Evolutionary conservation across 192 early-diverging fungal species (phyloP), one percentile per base, ranked within the genome.

Genomic region (Umbelopsis isabellina): DNA sequence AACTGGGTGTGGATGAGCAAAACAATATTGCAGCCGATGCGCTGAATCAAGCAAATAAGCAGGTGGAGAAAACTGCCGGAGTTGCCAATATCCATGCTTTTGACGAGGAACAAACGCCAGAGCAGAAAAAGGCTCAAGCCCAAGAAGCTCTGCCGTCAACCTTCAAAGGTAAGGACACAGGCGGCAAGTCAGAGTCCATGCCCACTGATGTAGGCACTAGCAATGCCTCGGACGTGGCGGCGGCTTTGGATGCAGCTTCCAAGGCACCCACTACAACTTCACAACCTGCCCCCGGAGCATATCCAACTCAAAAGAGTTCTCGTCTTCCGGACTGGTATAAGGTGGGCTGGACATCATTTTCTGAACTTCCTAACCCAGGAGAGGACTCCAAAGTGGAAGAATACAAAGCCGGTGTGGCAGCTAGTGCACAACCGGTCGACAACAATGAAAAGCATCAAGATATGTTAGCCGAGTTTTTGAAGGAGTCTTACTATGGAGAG

Each of bases 401-500:
- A 35, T 73, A 70, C 64, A 65, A 67, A 5, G 37, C 47, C 4
- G 3, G 44, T 9, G 2, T 61, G 25, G 55, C 55, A 11, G 10
- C 25, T 18, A 21, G 12, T 15, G 20, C 41, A 13, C 18, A 66
- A n/a, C 22, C 20, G 6, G 47, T 18, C 10, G 2, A 27, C 4
- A 55, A 49, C 35, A 13, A 65, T 15, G 46, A 71, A 41, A 69
- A 49, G n/a, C 35, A 46, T 10, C 50, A 47, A 4, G 79, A 80
- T 46, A 47, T 80, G 65, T 21, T 80, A 1, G 49, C 71, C 6
- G 52, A 73, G 23, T 80, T 70, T 49, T 58, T 80, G 16, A 76
- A 50, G 50, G 74, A 80, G 21, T 72, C 79, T 44, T 80, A 80
- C 47, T 80, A 76, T 47, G 79, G 79, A 13, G 72, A 80, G 58